Evolutionary conservation across 1,284 basidiomycete genomes (phyloP), one percentile per base, ranked within the genome.

Genomic region (Apiotrichum domesticum): DNA sequence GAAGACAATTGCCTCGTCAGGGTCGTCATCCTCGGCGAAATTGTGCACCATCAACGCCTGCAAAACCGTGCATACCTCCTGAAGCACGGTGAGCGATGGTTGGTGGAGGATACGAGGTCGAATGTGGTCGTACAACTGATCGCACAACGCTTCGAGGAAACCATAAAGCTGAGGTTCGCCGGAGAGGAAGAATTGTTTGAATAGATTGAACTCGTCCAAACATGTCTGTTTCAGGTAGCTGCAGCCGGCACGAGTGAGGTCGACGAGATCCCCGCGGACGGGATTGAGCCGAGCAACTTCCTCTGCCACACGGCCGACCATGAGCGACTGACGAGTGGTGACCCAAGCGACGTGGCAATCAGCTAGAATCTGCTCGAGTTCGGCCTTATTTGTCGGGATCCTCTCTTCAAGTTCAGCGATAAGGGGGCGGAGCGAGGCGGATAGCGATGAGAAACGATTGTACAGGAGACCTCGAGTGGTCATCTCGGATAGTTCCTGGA

Each of bases 41-140:
- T 94, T 90, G 39, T 92, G 83, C 2, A 94, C 88, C 89, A 96
- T 95, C 44, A 96, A 80, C 0, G 91, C 92, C 73, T 93, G 89
- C 1, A 96, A 80, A 21, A 96, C 90, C 0, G 90, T 95, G 79
- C 92, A 96, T 35, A 96, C 88, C 74, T 93, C 88, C 68, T 91
- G 93, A 1, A 97, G 83, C 0, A 86, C 85, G 1, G 86, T 86
- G 47, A 97, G 83, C 5, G 86, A 84, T 0, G 86, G 85, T 70
- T 96, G 93, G 67, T 96, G 92, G 1, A 96, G 81, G 63, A 96
- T 95, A 6, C 91, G 85, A 4, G 93, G 93, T 1, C 93, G 86
- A 3, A 96, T 83, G 64, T 93, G 88, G 73, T 96, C 93, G 70
- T 93, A 95, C 32, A 96, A 83, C 66, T 91, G 84, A 76, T 96